Evolutionary conservation across 805 yeast species (phyloP).

Genomic region (Sugiyamaella floridensis): DNA sequence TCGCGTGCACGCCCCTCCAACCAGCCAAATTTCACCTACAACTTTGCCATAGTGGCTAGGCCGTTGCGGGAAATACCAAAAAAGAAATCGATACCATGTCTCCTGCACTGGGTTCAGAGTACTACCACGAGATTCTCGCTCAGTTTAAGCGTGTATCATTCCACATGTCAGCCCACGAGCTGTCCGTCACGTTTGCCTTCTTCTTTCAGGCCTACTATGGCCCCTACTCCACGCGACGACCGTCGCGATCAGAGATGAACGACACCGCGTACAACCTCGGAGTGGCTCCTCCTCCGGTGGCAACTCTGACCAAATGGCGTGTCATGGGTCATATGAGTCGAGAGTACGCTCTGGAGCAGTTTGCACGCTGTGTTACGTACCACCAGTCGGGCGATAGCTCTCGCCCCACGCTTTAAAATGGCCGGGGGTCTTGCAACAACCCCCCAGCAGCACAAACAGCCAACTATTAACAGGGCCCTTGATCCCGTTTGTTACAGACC

Average conservation of each 20-base stretch:
- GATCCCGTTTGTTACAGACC: too few relatives aligned
- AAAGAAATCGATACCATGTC: not conserved
- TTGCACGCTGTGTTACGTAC: not conserved
- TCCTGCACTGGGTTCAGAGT: not conserved
- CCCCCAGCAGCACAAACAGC: too few relatives aligned
- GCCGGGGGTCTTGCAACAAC: too few relatives aligned
- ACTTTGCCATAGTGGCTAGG: not conserved
- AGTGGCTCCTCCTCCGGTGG: constrained; percentile 6
- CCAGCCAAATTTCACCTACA: not conserved
- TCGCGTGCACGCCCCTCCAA: too few relatives aligned
- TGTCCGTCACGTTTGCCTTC: constrained; percentile 8
- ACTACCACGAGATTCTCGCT: not conserved
- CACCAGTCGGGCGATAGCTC: not conserved
- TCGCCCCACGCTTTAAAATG: not conserved
- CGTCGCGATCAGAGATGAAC: constrained; percentile 4
- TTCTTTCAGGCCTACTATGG: constrained; percentile 8
- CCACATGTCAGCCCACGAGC: constrained; percentile 6
- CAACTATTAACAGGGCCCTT: too few relatives aligned
- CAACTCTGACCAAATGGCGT: constrained; percentile 7
- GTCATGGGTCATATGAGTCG: not conserved
- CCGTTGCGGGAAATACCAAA: not conserved
- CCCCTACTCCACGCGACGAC: not conserved
- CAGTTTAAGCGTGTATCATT: constrained; percentile 1
- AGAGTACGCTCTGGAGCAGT: not conserved
- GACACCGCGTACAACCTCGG: constrained; percentile 1